Conservation (phyloP, 495 filamentous ascomycete genomes). For the Cenococcum geophilum region DNA sequence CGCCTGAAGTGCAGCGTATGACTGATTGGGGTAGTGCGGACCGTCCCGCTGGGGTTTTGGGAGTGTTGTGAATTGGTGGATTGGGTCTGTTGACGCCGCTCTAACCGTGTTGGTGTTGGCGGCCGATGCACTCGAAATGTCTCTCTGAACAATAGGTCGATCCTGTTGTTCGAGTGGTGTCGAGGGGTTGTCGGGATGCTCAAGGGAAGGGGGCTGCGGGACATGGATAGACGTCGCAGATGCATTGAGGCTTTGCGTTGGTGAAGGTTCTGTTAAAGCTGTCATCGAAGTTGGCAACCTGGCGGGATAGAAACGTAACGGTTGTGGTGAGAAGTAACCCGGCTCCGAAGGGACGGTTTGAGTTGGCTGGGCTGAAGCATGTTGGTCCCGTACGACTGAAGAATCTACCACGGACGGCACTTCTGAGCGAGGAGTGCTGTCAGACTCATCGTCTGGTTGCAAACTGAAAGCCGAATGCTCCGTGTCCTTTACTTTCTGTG, state of each 20-base stretch:
- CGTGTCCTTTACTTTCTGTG: background rate
- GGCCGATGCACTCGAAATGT: conserved; percentile 32
- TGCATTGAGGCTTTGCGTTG: conserved; percentile 18
- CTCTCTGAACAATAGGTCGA: conserved; percentile 29
- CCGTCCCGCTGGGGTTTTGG: conserved; percentile 23
- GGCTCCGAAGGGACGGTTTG: conserved; percentile 11
- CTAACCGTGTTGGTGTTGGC: conserved; percentile 32
- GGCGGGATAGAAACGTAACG: conserved; percentile 18
- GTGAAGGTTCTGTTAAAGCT: conserved; percentile 23
- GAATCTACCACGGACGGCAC: conserved; percentile 18
- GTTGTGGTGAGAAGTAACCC: conserved; percentile 30
- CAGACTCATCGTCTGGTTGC: conserved; percentile 21
- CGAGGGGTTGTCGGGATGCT: background rate
- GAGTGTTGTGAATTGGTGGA: conserved; percentile 9
- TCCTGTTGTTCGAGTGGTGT: conserved; percentile 11
- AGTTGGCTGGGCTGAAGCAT: background rate
- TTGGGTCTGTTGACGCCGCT: conserved; percentile 23
- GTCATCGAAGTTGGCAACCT: conserved; percentile 18
- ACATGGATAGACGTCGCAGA: conserved; percentile 23
- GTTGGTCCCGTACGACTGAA: background rate
- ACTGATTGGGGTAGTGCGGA: conserved; percentile 40
- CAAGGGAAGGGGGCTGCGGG: background rate
- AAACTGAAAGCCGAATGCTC: background rate
- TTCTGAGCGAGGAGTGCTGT: conserved; percentile 33
- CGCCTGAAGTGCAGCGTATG: conserved; percentile 41